Evolutionary conservation across 768 basidiomycete genomes (phyloP), one percentile per base, ranked within the genome.

Genomic region (Mycena epipterygia): DNA sequence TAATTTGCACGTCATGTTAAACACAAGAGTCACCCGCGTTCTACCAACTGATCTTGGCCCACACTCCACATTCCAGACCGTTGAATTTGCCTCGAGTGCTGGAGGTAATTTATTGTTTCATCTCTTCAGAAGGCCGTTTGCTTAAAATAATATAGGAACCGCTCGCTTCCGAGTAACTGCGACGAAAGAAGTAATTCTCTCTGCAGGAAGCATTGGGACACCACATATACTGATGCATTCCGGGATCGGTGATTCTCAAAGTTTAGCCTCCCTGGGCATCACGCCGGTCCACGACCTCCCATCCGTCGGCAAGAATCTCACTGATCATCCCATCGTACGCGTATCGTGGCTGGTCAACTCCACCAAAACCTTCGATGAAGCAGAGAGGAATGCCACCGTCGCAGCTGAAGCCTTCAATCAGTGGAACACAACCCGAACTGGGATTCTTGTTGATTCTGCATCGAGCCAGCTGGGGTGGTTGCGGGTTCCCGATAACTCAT

Each of bases 291-390:
- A 76, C 35, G 32, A 78, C 48, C 51, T 75, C 5, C 79, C 79
- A 1, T 53, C 60, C 55, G 79, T 78, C 30, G 75, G 77, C 4
- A 52, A 78, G 57, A 84, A 85, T 49, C n/a, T 76, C 2, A 44
- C 59, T 13, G 78, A 79, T 44, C 78, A 79, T 16, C 62, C 77
- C 8, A 33, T 49, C 14, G 11, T 62, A 2, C 33, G 33, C 5
- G 9, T 9, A 16, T 7, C 16, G 23, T 73, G 51, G 52, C 14
- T 30, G 16, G 68, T 69, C 21, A 71, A 71, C 37, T 48, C 49
- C 23, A 74, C 33, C 27, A 39, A 76, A 17, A 78, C 75, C 13
- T 32, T 23, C 52, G 37, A 58, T 23, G 51, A 66, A 13, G 42
- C 44, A 19, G 29, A 5, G 3, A 23, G 37, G 1, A 58, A 58